Percentiles rank a stretch among this genome's conserved stretches.
Conservation (phyloP, 192 early-diverging fungal genomes). For the Podila clonocystis region DNA sequence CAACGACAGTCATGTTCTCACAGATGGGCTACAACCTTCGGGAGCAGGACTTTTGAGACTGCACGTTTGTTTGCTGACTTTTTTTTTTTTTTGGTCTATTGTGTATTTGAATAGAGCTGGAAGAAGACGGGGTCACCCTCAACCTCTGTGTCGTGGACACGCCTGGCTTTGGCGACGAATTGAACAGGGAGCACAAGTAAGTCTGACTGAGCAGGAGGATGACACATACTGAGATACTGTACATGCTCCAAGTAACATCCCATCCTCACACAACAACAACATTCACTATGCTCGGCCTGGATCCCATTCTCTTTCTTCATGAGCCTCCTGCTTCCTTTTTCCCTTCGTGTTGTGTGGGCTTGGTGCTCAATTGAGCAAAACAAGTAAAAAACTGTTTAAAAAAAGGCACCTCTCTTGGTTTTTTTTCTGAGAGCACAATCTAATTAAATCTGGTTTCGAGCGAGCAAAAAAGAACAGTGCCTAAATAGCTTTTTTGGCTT, state of each 20-base stretch:
- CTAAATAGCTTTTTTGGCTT: neutral
- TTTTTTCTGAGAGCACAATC: neutral
- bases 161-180: slow-evolving; percentile 88
- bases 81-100: neutral
- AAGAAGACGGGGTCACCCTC: slow-evolving; percentile 91
- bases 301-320: neutral
- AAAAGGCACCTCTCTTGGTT: neutral
- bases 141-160: slow-evolving; percentile 93
- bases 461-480: too few species aligned
- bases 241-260: neutral
- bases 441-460: too few species aligned
- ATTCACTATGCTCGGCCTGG: neutral
- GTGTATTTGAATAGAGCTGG: slow-evolving; percentile 72
- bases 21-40: too few species aligned
- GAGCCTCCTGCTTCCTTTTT: slow-evolving; percentile 66
- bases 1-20: too few species aligned
- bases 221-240: neutral
- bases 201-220: slow-evolving; percentile 19
- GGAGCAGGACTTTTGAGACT: neutral
- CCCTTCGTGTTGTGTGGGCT: neutral
- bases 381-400: neutral
- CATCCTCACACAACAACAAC: neutral
- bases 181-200: slow-evolving; percentile 83
- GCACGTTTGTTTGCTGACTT: neutral
- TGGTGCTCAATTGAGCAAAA: neutral